phyloP scores from a whole-genome alignment of 2,329 filamentous ascomycete genomes.

The Sporothrix inflata region DNA sequence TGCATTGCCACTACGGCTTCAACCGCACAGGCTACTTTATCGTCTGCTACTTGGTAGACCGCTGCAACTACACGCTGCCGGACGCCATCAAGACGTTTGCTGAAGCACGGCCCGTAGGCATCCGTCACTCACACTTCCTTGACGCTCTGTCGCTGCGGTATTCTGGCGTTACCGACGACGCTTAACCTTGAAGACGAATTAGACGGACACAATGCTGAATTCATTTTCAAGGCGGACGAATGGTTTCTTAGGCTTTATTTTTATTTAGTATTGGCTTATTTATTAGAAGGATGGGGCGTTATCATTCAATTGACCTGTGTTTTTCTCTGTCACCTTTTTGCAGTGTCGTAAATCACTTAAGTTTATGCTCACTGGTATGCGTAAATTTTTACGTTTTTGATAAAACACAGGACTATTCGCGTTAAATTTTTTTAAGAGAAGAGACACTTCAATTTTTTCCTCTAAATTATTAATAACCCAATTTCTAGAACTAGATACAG shows the following conservation, averaged over 20 bases:
- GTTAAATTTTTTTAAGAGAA: too few relatives aligned
- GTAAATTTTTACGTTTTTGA: too few relatives aligned
- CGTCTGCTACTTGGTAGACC: conserved; percentile 86
- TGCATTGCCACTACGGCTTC: conserved; percentile 96
- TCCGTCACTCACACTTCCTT: conserved; percentile 86
- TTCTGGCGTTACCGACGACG: conserved; percentile 29
- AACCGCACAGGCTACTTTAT: conserved; percentile 93
- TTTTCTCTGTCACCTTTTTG: neutral
- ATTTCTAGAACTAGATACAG: too few relatives aligned
- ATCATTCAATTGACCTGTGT: conserved; percentile 11
- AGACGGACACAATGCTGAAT: neutral
- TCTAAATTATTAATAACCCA: too few relatives aligned
- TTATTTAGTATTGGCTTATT: neutral
- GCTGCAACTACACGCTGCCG: conserved; percentile 69
- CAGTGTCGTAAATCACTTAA: too few relatives aligned
- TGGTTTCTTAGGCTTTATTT: neutral
- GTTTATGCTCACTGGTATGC: too few relatives aligned
- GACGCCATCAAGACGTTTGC: conserved; percentile 81
- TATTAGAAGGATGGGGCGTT: conserved; percentile 20
- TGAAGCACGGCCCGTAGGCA: conserved; percentile 73
- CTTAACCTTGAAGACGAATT: neutral
- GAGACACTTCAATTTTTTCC: too few relatives aligned
- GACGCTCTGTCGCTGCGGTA: conserved; percentile 84
- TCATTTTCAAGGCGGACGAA: neutral
- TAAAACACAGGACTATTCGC: too few relatives aligned